Evolutionary conservation across 257 asterid species (phyloP).

Genomic region (Galeopsis tetrahit): DNA sequence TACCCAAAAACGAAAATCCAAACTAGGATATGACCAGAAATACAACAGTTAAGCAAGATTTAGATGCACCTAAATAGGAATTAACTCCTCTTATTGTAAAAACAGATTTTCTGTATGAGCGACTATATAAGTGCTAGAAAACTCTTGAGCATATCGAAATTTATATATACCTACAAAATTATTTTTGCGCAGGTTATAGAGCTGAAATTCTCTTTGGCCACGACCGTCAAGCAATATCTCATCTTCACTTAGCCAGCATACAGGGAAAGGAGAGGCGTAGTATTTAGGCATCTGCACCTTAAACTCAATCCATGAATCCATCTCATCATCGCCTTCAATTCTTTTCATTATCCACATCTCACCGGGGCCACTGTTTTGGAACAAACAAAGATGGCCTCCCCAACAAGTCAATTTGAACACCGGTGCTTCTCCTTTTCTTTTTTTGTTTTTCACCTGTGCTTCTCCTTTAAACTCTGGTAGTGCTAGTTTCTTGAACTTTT

Average conservation of each 20-base stretch:
- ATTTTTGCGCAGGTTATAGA: not conserved
- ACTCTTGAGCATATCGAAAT: too few species aligned
- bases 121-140: too few species aligned
- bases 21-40: too few species aligned
- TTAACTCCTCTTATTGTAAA: too few species aligned
- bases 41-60: too few species aligned
- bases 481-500: not conserved
- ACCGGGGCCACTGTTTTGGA: not conserved
- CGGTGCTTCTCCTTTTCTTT: too few species aligned
- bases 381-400: conserved; percentile 19
- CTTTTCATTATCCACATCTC: conserved; percentile 12
- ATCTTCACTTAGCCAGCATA: not conserved
- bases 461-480: not conserved
- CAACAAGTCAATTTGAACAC: not conserved
- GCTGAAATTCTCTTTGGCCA: not conserved
- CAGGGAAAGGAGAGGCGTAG: not conserved
- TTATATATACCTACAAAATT: not conserved
- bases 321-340: not conserved
- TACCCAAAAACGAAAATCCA: too few species aligned
- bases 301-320: not conserved
- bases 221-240: not conserved
- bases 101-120: too few species aligned
- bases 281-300: not conserved
- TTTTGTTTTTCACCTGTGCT: too few species aligned
- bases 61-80: too few species aligned